Base-by-base conservation (phyloP, 306 rosid species). In the Quercus glauca region DNA sequence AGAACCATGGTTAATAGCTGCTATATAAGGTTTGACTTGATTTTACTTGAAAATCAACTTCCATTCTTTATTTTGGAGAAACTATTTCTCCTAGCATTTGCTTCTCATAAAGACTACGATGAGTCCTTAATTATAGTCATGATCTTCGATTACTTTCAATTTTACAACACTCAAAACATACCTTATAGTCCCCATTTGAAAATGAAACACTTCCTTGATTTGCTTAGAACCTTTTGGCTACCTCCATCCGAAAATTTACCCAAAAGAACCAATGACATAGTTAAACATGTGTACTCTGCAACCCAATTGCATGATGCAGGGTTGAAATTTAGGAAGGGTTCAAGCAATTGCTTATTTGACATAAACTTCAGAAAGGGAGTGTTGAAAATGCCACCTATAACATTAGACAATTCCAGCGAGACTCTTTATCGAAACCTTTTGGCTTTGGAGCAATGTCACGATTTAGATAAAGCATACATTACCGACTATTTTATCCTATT, bases 31-130 rank as follows among this genome's bases (percentile, higher is more conserved):
- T 31, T 29, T 33, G 7, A 33, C 37, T 33, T 33, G 2, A 33
- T 33, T 33, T 33, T 33, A 33, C 37, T 33, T 33, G 71, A 65
- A 65, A 65, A 65, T 28, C 49, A 65, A 0, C 43, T 35, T 35
- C 43, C 43, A 35, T 35, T 35, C 9, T 35, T 35, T 35, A 35
- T 35, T 35, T 14, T 67, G 33, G 45, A 67, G 0, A 17, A 17
- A 67, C 10, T 33, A 17, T 67, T 29, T 41, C 0, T 8, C 21
- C 11, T 28, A 8, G 26, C 43, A 6, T 35, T 33, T 35, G 8
- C 43, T 9, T 35, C 43, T 35, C 43, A 35, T 35, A 0, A 35
- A 35, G 0, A 6, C 0, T 35, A 35, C 9, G 0, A 1, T 35
- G 0, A 43, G 33, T 31, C 72, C 31, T 59, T 59, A 23, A 0